Conservation (phyloP, 176 grass and related monocot species). For the Cocos nucifera region DNA sequence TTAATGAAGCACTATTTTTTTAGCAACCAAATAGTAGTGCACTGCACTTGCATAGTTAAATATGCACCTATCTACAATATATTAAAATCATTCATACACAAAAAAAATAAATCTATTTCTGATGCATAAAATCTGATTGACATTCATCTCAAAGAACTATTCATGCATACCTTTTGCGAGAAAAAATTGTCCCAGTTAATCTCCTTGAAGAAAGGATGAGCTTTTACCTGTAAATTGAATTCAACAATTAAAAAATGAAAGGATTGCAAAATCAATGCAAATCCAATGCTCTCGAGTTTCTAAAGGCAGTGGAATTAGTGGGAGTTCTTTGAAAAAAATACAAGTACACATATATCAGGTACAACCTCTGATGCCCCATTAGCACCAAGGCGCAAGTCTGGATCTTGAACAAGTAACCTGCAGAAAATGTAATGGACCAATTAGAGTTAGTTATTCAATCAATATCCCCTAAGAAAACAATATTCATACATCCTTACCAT, state of each 20-base stretch:
- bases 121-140: no score
- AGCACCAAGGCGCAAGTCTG: constrained; percentile 24
- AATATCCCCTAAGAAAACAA: no score
- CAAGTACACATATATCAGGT: constrained; percentile 5
- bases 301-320: neutral
- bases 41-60: no score
- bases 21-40: no score
- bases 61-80: no score
- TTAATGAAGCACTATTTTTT: no score
- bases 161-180: constrained; percentile 27
- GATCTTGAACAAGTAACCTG: constrained; percentile 34
- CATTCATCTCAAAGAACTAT: neutral
- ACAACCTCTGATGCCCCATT: constrained; percentile 32
- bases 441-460: no score
- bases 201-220: constrained; percentile 27
- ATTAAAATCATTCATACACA: no score
- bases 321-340: constrained; percentile 3
- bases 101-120: no score
- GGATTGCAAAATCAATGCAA: neutral
- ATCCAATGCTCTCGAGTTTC: neutral
- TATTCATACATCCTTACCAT: no score
- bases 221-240: constrained; percentile 36
- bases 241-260: neutral
- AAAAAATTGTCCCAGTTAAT: constrained; percentile 26
- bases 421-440: neutral